Evolutionary conservation across 805 yeast genomes (phyloP).

Genomic region (Huiozyma sinensis): DNA sequence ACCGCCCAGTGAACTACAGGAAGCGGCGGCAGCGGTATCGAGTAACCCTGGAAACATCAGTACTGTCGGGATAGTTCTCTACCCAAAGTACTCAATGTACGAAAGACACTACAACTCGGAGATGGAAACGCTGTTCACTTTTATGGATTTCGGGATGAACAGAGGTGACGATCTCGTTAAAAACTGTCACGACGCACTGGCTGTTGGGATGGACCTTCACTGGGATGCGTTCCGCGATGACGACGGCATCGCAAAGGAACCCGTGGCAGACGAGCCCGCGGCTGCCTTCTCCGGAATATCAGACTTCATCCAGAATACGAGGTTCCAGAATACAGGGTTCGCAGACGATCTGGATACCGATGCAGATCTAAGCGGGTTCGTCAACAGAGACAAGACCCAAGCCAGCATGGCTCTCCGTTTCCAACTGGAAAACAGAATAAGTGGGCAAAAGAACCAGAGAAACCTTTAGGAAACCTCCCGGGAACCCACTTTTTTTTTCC

Average conservation of each 20-base stretch:
- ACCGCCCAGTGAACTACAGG: conserved; percentile 1
- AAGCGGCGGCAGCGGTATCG: background rate
- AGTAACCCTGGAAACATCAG: conserved; percentile 5
- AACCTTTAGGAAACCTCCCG: too few relatives aligned
- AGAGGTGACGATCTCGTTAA: conserved; percentile 32
- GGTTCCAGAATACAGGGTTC: conserved; percentile 14
- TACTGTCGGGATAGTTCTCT: conserved; percentile 27
- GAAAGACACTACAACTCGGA: conserved; percentile 29
- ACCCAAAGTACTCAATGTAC: conserved; percentile 28
- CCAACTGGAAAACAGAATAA: background rate
- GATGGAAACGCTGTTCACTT: conserved; percentile 29
- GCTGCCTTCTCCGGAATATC: conserved; percentile 12
- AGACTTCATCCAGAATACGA: conserved; percentile 10
- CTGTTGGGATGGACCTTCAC: conserved; percentile 26
- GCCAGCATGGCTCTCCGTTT: conserved; percentile 22
- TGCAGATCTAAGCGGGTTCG: conserved; percentile 3
- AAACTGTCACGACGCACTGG: conserved; percentile 29
- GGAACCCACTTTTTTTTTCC: too few relatives aligned
- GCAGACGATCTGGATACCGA: conserved; percentile 22
- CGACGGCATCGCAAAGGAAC: conserved; percentile 1
- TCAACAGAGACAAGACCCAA: conserved; percentile 8
- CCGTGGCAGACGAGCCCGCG: background rate
- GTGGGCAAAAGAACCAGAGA: too few relatives aligned
- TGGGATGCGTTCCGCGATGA: conserved; percentile 8
- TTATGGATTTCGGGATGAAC: conserved; percentile 30